Percentiles rank a stretch among this genome's conserved stretches.
These are phyloP conservation scores for Hypoxylon cercidicola DNA, from an alignment of 495 filamentous ascomycete genomes.

Conservation along the genomic window DNA sequence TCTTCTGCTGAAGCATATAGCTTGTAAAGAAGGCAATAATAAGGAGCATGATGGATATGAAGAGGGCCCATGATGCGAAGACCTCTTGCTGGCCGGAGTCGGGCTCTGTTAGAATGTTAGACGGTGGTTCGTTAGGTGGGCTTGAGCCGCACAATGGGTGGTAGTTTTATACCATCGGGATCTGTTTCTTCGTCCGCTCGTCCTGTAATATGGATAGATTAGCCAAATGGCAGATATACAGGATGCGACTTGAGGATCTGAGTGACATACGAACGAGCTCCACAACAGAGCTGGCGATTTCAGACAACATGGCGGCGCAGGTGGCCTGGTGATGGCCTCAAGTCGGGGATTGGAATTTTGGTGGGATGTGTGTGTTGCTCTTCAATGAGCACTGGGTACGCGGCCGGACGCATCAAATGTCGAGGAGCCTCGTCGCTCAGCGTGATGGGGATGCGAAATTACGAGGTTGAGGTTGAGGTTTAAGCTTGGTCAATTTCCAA, in stretches of 20 bases:
- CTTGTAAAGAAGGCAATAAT: conserved; percentile 95
- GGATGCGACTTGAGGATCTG: conserved; percentile 1
- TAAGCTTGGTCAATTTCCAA: conserved; percentile 29
- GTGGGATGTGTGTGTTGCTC: conserved; percentile 33
- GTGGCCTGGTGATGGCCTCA: conserved; percentile 18
- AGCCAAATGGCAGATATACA: conserved; percentile 19
- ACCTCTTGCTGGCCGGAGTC: conserved; percentile 81
- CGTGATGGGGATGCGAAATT: not conserved
- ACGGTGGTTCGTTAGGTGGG: conserved; percentile 16
- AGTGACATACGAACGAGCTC: conserved; percentile 55
- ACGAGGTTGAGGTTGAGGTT: not conserved
- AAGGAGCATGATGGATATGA: conserved; percentile 92
- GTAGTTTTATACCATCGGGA: conserved; percentile 56
- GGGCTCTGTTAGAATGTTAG: conserved; percentile 50
- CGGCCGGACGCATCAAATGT: conserved; percentile 40
- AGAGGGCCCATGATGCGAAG: conserved; percentile 93
- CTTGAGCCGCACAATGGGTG: conserved; percentile 15
- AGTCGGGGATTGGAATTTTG: conserved; percentile 28
- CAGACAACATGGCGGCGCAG: conserved; percentile 46
- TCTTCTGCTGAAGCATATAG: conserved; percentile 93
- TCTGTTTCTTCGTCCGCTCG: conserved; percentile 62
- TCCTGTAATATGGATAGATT: conserved; percentile 47
- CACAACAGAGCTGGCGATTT: conserved; percentile 51
- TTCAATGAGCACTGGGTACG: conserved; percentile 33
- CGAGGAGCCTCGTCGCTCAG: not conserved